A percentile compares a stretch with the other conserved stretches of the same genome.
phyloP scores from a whole-genome alignment of 768 basidiomycete species.

The Lactifluus hygrophoroides region DNA sequence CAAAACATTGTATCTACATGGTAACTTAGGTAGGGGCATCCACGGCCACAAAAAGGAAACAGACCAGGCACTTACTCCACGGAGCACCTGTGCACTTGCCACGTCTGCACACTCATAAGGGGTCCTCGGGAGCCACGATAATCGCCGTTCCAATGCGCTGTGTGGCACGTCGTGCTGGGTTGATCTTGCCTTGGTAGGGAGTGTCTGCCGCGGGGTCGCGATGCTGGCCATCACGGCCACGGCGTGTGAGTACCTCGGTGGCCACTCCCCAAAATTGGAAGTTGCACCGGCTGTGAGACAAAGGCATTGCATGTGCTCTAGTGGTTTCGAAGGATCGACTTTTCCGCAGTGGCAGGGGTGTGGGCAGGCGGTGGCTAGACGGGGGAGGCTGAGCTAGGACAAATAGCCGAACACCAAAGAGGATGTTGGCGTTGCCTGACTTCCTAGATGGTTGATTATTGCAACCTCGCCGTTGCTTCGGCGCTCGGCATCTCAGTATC shows the following conservation, averaged over 20 bases:
- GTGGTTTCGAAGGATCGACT: constrained; percentile 7
- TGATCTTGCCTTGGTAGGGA: not conserved
- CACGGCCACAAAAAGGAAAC: too few relatives aligned
- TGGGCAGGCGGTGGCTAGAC: not conserved
- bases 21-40: too few relatives aligned
- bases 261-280: not conserved
- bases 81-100: not conserved
- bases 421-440: not conserved
- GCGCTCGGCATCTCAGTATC: not conserved
- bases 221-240: not conserved
- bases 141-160: not conserved
- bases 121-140: not conserved
- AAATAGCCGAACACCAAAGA: not conserved
- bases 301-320: not conserved
- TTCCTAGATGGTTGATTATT: not conserved
- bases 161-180: not conserved
- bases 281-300: not conserved
- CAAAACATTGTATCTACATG: not conserved
- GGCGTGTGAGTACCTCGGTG: not conserved
- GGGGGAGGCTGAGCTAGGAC: not conserved
- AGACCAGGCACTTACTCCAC: not conserved
- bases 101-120: not conserved
- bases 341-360: not conserved
- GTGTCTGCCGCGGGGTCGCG: not conserved
- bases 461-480: not conserved